These are phyloP conservation scores for Rubus idaeus DNA, from an alignment of 306 rosid species.

Conservation along the genomic window DNA sequence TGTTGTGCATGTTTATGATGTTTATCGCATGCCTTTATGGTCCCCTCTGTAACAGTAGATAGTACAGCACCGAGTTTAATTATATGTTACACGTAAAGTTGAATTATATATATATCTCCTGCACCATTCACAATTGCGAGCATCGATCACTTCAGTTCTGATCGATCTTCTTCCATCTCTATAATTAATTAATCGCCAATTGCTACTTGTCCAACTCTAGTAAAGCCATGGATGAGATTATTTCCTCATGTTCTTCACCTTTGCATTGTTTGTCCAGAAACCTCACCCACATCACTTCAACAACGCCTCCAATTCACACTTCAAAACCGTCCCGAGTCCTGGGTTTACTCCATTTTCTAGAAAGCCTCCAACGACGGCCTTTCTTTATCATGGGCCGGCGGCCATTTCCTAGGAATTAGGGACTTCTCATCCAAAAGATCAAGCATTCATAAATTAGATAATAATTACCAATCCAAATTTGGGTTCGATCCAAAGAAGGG, in stretches of 20 bases:
- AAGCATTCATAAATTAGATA: no score
- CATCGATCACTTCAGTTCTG: no score
- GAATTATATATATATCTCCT: no score
- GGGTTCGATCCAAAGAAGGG: not conserved
- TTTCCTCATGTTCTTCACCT: conserved; percentile 13
- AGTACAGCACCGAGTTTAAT: no score
- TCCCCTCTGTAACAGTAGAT: no score
- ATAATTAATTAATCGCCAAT: no score
- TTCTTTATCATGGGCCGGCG: conserved; percentile 28
- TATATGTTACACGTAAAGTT: no score
- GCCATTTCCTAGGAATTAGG: conserved; percentile 21
- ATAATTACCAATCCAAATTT: not conserved
- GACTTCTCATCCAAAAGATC: not conserved
- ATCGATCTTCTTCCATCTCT: no score
- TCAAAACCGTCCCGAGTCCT: conserved; percentile 31
- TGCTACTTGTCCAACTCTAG: no score
- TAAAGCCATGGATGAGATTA: not conserved
- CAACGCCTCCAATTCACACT: conserved; percentile 33
- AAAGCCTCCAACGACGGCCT: conserved; percentile 26
- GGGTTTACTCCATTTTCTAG: conserved; percentile 45
- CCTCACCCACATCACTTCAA: conserved; percentile 18
- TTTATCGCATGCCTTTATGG: no score
- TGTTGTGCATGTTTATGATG: no score
- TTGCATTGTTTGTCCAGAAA: not conserved
- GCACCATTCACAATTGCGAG: no score